Base-by-base conservation (phyloP, 495 filamentous ascomycete species). In the Podospora pseudoanserina region DNA sequence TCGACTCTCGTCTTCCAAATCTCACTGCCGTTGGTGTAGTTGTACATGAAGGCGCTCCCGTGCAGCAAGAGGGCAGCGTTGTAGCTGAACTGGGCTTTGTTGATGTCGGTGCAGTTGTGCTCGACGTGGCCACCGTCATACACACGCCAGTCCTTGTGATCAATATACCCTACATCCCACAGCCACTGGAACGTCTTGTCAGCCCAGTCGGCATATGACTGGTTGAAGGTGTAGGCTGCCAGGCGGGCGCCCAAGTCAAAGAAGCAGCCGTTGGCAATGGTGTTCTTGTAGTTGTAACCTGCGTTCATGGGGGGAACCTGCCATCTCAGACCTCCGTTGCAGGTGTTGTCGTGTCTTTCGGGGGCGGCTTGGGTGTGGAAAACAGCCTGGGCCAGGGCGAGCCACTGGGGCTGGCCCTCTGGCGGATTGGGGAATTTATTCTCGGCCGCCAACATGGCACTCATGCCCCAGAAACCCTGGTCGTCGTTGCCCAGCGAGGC, bases 271-370 rank as follows among this genome's bases (percentile, higher is more conserved):
- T 92, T 88, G 67, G 75, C 73, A 65, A 75, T 65, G 87, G 86
- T 86, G 77, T 94, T 96, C 78, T 94, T 94, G 80, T 95, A 94
- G 69, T 89, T 84, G 72, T 91, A 96, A 5, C 92, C 92, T n/a
- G 82, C 85, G 72, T 92, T 92, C 70, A 84, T 88, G 2, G 85
- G 84, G 65, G 90, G 89, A 23, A 94, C 89, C 76, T 94, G 92
- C 92, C 92, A 95, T 56, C 88, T 83, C 68, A 96, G 73, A 20
- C 91, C 91, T 57, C 91, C 91, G 54, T 80, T 80, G 71, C 91
- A 93, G 1, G 84, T 87, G 11, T 80, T 81, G 60, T 85, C 80
- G 19, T 80, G 80, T 49, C 93, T 86, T 0, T 75, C 72, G 83
- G 90, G 87, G 57, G 72, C 64, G 0, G 86, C 85, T 73, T 93